phyloP scores from a whole-genome alignment of 2,329 filamentous ascomycete species.

The Fusarium buharicum region DNA sequence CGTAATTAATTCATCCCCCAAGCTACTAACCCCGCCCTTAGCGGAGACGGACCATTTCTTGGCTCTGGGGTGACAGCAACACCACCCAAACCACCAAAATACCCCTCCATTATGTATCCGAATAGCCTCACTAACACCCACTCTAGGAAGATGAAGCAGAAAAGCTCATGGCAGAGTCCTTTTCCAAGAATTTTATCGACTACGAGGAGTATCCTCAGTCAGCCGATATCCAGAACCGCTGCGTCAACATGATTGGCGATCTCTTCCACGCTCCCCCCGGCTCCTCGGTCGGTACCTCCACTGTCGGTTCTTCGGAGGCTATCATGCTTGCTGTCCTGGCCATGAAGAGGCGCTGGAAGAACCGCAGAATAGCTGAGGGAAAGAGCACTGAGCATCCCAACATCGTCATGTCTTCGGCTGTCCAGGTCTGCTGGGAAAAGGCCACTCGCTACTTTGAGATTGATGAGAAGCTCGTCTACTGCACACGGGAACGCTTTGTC shows the following conservation, averaged over 20 bases:
- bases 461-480: constrained; percentile 83
- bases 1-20: constrained; percentile 37
- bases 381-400: constrained; percentile 86
- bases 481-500: constrained; percentile 69
- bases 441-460: constrained; percentile 89
- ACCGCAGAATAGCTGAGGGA: constrained; percentile 82
- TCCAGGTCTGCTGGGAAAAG: constrained; percentile 98
- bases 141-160: constrained; percentile 88
- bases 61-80: constrained; percentile 22
- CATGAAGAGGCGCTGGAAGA: constrained; percentile 96
- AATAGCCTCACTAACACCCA: constrained; percentile 34
- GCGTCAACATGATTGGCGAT: constrained; percentile 88
- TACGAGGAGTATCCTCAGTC: constrained; percentile 86
- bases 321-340: constrained; percentile 86
- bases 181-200: constrained; percentile 95
- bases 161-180: constrained; percentile 92
- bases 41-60: constrained; percentile 28
- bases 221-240: constrained; percentile 90
- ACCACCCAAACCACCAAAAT: constrained; percentile 8
- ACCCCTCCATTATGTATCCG: constrained; percentile 13
- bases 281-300: constrained; percentile 85
- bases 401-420: constrained; percentile 94
- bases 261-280: constrained; percentile 83
- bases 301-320: constrained; percentile 88
- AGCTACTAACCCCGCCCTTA: constrained; percentile 7